Conservation (phyloP, 2,329 filamentous ascomycete species). For the Lasiodiplodia hormozganensis region DNA sequence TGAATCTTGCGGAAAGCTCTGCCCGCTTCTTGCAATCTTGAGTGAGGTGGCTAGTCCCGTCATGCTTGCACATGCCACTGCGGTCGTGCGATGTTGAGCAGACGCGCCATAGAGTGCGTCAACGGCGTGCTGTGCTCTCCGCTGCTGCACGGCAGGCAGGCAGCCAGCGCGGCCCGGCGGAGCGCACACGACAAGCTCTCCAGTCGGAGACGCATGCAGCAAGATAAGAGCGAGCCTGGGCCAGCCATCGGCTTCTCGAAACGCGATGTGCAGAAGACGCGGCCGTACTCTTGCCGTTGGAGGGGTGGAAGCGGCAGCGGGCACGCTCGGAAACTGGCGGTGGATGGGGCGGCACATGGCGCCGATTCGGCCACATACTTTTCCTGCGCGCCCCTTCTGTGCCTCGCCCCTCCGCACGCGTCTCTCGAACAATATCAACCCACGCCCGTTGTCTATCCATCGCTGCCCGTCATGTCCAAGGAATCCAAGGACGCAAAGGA, state of each 20-base stretch:
- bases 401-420: conserved; percentile 20
- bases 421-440: conserved; percentile 26
- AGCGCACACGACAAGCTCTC: background rate
- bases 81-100: background rate
- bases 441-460: background rate
- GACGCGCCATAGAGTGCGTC: background rate
- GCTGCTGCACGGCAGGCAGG: background rate
- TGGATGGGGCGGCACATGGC: background rate
- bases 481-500: conserved; percentile 25
- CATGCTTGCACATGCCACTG: background rate
- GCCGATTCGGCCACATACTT: conserved; percentile 7
- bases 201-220: background rate
- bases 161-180: background rate
- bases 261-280: background rate
- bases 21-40: background rate
- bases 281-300: conserved; percentile 8
- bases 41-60: background rate
- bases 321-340: conserved; percentile 2
- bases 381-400: background rate
- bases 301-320: background rate
- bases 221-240: background rate
- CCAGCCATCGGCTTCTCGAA: background rate
- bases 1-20: background rate
- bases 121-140: conserved; percentile 3
- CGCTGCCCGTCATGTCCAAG: conserved; percentile 19